Evolutionary conservation across 2,329 filamentous ascomycete genomes (phyloP), one percentile per base, ranked within the genome.

Genomic region (Arthrobotrys conoides): DNA sequence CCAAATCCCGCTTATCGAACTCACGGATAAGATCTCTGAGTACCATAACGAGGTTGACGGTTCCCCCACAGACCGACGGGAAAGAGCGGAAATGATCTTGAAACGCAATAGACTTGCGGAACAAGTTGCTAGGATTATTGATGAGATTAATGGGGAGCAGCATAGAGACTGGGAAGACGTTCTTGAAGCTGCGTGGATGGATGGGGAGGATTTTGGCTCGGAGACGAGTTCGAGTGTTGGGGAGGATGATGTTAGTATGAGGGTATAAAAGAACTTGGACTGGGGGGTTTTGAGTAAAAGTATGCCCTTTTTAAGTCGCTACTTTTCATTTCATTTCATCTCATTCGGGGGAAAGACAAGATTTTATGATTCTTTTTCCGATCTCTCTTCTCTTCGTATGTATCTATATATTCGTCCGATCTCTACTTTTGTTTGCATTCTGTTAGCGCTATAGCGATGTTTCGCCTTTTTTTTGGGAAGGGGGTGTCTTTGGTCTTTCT

Each of bases 391-490:
- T 51, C 41, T 65, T 65, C 44, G 9, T 16, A 20, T 61, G 36
- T 61, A 61, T 5, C 44, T 61, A 44, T 5, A 61, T 61, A 44
- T 44, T 24, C 49, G 33, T 12, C 2, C 41, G 41, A 65, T 65
- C 46, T 65, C 61, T 51, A 36, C 46, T 65, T 65, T 51, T 53
- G 10, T 64, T 64, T 27, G 6, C 6, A 12, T 44, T 38, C 12
- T 46, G 30, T 48, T 18, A 27, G 64, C 64, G 57, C 36, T 53
- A 61, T 51, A 70, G 41, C 44, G 46, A 70, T 70, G 57, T 63
- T 30, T 10, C 6, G 57, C 33, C 57, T 36, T 44, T 61, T 61
- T 44, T 41, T 61, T 41, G 22, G 61, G 46, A 30, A 6, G 27
- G 24, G 20, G 59, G 36, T 2, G 41, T 46, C n/a, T 46, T 46